Conservation (phyloP, 257 asterid species). For the Thymus quinquecostatus region DNA sequence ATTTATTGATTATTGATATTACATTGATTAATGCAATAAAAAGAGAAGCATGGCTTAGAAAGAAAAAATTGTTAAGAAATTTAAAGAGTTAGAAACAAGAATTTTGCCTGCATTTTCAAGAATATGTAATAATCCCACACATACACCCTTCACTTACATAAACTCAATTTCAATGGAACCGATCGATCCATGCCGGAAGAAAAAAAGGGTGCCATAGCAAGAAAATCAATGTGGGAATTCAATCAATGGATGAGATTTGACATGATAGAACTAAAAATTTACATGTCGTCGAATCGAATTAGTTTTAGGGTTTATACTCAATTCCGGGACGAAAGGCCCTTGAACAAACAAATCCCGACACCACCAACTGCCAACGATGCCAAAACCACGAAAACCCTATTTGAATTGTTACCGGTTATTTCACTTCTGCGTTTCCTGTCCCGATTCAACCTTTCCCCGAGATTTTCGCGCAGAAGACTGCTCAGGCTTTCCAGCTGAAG, state of each 20-base stretch:
- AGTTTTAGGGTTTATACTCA: conserved; percentile 16
- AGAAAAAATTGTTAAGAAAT: too few relatives aligned
- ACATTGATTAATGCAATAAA: too few relatives aligned
- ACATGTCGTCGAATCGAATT: conserved; percentile 34
- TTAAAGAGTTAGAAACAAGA: too few relatives aligned
- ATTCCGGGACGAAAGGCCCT: conserved; percentile 37
- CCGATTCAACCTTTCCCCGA: conserved; percentile 33
- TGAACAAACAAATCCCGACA: conserved; percentile 46
- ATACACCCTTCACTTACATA: too few relatives aligned
- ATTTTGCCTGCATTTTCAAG: too few relatives aligned
- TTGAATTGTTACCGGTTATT: conserved; percentile 11
- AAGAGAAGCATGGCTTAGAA: too few relatives aligned
- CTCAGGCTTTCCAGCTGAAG: conserved; percentile 76
- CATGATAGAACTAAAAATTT: conserved; percentile 20
- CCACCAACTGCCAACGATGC: conserved; percentile 56
- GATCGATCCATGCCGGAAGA: conserved; percentile 27
- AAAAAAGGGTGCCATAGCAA: conserved; percentile 34
- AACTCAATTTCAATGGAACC: too few relatives aligned
- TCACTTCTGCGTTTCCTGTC: conserved; percentile 24
- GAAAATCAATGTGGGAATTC: conserved; percentile 18
- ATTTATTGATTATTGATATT: too few relatives aligned
- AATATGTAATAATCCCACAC: too few relatives aligned
- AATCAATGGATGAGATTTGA: conserved; percentile 17
- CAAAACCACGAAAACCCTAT: conserved; percentile 30
- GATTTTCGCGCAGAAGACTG: conserved; percentile 51